A percentile compares a stretch with the other conserved stretches of the same genome.
Conservation (phyloP, 1,284 basidiomycete species). For the Porogramme epimiltina region DNA sequence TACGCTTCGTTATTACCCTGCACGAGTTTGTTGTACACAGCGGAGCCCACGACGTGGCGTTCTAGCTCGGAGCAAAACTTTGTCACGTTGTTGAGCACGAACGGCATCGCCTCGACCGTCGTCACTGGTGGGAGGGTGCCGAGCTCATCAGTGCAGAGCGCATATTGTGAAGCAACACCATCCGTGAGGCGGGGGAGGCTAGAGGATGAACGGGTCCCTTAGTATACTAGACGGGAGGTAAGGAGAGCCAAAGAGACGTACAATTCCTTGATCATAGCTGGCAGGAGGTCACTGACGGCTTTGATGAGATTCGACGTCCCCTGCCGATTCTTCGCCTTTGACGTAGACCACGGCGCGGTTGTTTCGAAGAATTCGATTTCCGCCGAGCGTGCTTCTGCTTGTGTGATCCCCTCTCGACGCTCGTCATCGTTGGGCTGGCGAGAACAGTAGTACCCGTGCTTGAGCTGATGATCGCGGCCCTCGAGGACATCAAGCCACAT, state of each 20-base stretch:
- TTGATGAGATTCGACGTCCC: neutral
- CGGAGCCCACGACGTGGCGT: too few species aligned
- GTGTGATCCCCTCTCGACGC: slow-evolving; percentile 40
- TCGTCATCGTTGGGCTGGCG: slow-evolving; percentile 62
- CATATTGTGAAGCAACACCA: too few species aligned
- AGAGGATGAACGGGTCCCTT: too few species aligned
- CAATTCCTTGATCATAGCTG: neutral
- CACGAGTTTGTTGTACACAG: slow-evolving; percentile 24
- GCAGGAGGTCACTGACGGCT: neutral
- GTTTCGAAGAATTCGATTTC: slow-evolving; percentile 49
- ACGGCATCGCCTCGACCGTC: too few species aligned
- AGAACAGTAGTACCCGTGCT: slow-evolving; percentile 68
- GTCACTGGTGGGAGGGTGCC: too few species aligned
- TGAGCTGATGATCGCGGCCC: slow-evolving; percentile 43
- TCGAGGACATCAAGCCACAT: slow-evolving; percentile 55
- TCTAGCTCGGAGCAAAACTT: too few species aligned
- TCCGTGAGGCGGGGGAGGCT: too few species aligned
- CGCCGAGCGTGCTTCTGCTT: slow-evolving; percentile 38
- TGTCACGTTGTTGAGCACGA: too few species aligned
- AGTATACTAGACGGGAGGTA: too few species aligned
- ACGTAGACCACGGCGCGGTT: slow-evolving; percentile 47
- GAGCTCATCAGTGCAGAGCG: too few species aligned
- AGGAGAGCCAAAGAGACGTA: neutral
- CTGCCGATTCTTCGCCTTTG: neutral
- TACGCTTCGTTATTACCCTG: slow-evolving; percentile 39